Conservation (phyloP, 257 asterid genomes). For the Buddleja alternifolia region DNA sequence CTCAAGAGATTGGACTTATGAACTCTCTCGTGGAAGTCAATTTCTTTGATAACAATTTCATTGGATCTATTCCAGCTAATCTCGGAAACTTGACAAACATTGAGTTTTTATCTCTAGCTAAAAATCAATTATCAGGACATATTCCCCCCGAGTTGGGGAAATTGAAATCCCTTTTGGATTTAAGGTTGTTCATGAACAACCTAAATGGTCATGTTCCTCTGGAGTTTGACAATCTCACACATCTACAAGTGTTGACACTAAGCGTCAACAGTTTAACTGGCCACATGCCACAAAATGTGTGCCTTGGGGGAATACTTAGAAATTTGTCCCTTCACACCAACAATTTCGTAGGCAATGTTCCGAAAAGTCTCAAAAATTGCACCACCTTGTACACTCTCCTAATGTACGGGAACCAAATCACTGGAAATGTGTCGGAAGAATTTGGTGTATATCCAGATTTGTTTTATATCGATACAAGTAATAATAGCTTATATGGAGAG, state of each 20-base stretch:
- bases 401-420: slow-evolving; percentile 33
- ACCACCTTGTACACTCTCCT: slow-evolving; percentile 24
- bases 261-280: slow-evolving; percentile 24
- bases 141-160: slow-evolving; percentile 28
- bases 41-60: not conserved
- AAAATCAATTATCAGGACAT: not conserved
- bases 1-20: slow-evolving; percentile 22
- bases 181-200: slow-evolving; percentile 21
- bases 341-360: slow-evolving; percentile 28
- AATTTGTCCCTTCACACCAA: slow-evolving; percentile 17
- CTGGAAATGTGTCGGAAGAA: slow-evolving; percentile 32
- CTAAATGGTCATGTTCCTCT: slow-evolving; percentile 30
- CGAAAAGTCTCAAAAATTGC: slow-evolving; percentile 42
- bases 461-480: slow-evolving; percentile 29
- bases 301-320: slow-evolving; percentile 19
- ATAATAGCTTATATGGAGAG: slow-evolving; percentile 36
- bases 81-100: not conserved
- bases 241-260: not conserved
- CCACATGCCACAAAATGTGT: slow-evolving; percentile 24
- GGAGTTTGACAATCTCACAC: slow-evolving; percentile 28
- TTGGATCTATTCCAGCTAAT: slow-evolving; percentile 4
- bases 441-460: slow-evolving; percentile 44
- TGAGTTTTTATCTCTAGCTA: not conserved
- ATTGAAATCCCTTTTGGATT: not conserved
- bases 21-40: not conserved